A percentile compares a stretch with the other conserved stretches of the same genome.
Conservation (phyloP, 768 basidiomycete species). For the Podaxis mareebaensis region DNA sequence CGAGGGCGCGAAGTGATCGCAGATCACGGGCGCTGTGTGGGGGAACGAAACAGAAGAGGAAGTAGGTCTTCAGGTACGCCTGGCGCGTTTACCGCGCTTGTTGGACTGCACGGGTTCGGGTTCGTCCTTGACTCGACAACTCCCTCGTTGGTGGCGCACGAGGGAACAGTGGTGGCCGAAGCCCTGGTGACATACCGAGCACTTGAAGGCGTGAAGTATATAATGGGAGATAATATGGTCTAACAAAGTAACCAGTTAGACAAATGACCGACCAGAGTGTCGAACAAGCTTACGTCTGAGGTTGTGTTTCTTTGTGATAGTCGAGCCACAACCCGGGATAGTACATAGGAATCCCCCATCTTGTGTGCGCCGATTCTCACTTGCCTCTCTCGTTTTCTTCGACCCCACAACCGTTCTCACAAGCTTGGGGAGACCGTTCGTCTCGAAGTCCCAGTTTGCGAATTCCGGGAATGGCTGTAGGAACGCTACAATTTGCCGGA, state of each 20-base stretch:
- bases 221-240: slow-evolving; percentile 8
- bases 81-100: not conserved
- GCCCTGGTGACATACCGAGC: not conserved
- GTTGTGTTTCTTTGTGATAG: slow-evolving; percentile 11
- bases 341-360: not conserved
- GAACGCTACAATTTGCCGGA: not conserved
- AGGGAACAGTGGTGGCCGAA: not conserved
- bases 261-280: too few relatives aligned
- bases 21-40: not conserved
- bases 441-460: not conserved
- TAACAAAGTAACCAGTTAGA: not conserved
- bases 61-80: not conserved
- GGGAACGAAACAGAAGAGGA: not conserved
- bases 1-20: not conserved
- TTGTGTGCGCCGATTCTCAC: slow-evolving; percentile 6
- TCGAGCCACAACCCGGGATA: slow-evolving; percentile 4
- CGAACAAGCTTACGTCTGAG: not conserved
- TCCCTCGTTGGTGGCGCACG: not conserved
- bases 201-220: not conserved
- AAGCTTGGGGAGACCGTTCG: not conserved
- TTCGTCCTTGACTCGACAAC: too few relatives aligned
- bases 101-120: not conserved
- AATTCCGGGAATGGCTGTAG: not conserved
- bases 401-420: not conserved
- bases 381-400: slow-evolving; percentile 2